A percentile compares a stretch with the other conserved stretches of the same genome.
phyloP scores from a whole-genome alignment of 495 filamentous ascomycete species.

The Cercophora newfieldiana region DNA sequence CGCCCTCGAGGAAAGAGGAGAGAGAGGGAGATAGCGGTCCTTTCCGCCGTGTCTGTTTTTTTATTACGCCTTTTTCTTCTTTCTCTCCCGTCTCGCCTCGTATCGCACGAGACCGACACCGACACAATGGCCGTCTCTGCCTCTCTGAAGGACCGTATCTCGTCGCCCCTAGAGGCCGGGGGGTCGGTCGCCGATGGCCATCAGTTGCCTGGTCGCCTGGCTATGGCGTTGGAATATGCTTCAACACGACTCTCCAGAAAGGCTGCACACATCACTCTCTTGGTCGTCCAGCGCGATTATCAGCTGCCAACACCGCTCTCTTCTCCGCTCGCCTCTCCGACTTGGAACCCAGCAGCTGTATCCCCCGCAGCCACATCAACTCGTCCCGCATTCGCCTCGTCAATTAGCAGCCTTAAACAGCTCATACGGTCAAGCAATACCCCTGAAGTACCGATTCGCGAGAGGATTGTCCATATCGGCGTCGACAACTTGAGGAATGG shows the following conservation, averaged over 20 bases:
- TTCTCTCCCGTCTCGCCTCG: neutral
- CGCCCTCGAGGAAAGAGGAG: neutral
- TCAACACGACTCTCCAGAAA: slow-evolving; percentile 51
- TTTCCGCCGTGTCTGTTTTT: neutral
- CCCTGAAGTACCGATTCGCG: slow-evolving; percentile 20
- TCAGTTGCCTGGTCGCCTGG: slow-evolving; percentile 47
- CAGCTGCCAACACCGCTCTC: slow-evolving; percentile 40
- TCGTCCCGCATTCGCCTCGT: slow-evolving; percentile 31
- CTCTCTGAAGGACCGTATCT: slow-evolving; percentile 51
- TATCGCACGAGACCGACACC: neutral
- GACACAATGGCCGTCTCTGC: slow-evolving; percentile 22
- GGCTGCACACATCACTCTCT: slow-evolving; percentile 45
- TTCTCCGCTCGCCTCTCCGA: slow-evolving; percentile 23
- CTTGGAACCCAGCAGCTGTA: slow-evolving; percentile 27
- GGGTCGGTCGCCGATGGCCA: slow-evolving; percentile 49
- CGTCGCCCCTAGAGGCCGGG: slow-evolving; percentile 56
- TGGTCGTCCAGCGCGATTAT: slow-evolving; percentile 52
- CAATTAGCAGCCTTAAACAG: slow-evolving; percentile 40
- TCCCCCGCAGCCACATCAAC: slow-evolving; percentile 33
- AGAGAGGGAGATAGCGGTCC: neutral
- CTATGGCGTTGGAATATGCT: slow-evolving; percentile 50
- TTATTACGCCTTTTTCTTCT: neutral
- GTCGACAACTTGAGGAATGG: slow-evolving; percentile 29
- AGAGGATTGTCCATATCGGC: slow-evolving; percentile 30
- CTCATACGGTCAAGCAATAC: slow-evolving; percentile 39